phyloP scores from a whole-genome alignment of 345 rosid genomes.

The Murraya paniculata region DNA sequence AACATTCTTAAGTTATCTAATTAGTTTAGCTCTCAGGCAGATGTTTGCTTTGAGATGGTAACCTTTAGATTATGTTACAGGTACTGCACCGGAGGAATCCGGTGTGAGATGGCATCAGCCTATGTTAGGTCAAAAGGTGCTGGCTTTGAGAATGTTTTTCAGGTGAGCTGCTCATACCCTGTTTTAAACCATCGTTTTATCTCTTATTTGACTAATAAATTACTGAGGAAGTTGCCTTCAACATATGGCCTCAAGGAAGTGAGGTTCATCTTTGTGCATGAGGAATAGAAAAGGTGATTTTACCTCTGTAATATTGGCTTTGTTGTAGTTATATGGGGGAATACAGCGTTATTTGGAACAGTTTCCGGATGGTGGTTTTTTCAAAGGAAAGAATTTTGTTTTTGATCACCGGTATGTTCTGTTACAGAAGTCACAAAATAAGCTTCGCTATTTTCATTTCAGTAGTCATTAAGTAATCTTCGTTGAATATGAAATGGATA shows the following conservation, averaged over 20 bases:
- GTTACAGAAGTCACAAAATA: neutral
- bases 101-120: slow-evolving; percentile 99
- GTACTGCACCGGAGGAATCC: slow-evolving; percentile 98
- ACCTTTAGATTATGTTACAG: slow-evolving; percentile 30
- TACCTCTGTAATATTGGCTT: slow-evolving; percentile 16
- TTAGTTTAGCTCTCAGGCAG: neutral
- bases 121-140: slow-evolving; percentile 84
- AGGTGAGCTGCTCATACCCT: slow-evolving; percentile 45
- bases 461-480: neutral
- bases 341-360: slow-evolving; percentile 92
- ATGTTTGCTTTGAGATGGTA: neutral
- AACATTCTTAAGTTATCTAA: neutral
- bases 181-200: neutral
- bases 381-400: slow-evolving; percentile 93
- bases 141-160: slow-evolving; percentile 85
- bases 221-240: slow-evolving; percentile 4
- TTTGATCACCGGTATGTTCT: slow-evolving; percentile 84
- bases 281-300: neutral
- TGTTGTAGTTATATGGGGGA: slow-evolving; percentile 86
- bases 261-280: slow-evolving; percentile 4
- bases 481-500: neutral
- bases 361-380: slow-evolving; percentile 86
- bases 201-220: slow-evolving; percentile 1
- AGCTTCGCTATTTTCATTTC: too few relatives aligned
- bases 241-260: slow-evolving; percentile 5